Conservation (phyloP, 2,329 filamentous ascomycete genomes). For the Onygenales sp. region DNA sequence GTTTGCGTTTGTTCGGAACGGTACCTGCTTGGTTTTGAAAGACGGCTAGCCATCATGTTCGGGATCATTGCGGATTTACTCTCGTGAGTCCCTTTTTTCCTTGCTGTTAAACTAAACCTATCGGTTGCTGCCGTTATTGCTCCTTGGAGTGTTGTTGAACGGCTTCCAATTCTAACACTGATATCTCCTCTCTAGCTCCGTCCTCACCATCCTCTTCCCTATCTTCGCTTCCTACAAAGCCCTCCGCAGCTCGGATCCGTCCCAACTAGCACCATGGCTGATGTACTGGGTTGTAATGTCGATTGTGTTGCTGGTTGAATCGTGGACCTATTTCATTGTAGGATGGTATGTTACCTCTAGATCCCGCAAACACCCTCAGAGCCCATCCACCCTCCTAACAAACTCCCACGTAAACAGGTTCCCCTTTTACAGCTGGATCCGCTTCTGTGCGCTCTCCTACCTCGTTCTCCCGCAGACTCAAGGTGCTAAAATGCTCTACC, state of each 20-base stretch:
- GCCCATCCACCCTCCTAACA: not conserved
- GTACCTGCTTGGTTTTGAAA: not conserved
- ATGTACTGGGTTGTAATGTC: conserved; percentile 98
- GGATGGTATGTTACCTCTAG: conserved; percentile 49
- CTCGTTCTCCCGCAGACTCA: conserved; percentile 97
- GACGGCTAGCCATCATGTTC: conserved; percentile 49
- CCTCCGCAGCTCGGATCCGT: conserved; percentile 81
- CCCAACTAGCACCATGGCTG: conserved; percentile 88
- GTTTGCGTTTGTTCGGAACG: not conserved
- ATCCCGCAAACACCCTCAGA: not conserved
- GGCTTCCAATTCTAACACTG: conserved; percentile 12
- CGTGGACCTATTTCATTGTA: conserved; percentile 78
- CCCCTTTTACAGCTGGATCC: conserved; percentile 88
- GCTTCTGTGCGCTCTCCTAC: conserved; percentile 79
- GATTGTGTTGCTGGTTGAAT: conserved; percentile 71
- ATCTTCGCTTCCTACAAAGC: conserved; percentile 98
- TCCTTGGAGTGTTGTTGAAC: not conserved
- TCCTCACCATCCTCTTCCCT: conserved; percentile 85
- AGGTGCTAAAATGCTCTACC: conserved; percentile 78
- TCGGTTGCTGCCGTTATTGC: not conserved
- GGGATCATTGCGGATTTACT: conserved; percentile 67
- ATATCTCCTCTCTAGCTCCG: conserved; percentile 48
- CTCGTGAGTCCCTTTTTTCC: conserved; percentile 49
- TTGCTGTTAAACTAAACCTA: not conserved
- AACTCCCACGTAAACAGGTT: conserved; percentile 45